phyloP scores from a whole-genome alignment of 306 rosid species.

The Albizia julibrissin region DNA sequence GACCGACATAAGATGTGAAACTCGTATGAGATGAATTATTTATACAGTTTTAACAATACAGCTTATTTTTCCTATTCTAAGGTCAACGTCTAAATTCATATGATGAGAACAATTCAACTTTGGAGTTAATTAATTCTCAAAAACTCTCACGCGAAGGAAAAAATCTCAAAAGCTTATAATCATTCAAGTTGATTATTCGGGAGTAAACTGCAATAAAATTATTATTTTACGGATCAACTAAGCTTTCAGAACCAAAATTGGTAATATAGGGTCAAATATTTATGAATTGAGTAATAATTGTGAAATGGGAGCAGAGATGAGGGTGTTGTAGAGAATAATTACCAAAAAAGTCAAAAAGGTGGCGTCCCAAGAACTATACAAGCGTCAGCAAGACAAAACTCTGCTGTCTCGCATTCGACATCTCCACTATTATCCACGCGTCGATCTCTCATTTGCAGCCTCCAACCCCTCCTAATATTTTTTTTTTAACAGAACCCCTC shows the following conservation, averaged over 20 bases:
- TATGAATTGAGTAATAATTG: neutral
- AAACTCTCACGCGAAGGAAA: neutral
- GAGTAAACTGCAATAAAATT: neutral
- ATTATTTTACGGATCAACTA: neutral
- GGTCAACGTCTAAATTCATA: neutral
- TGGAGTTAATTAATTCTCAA: neutral
- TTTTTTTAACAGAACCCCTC: too few species aligned
- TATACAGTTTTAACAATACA: neutral
- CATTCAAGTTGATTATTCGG: neutral
- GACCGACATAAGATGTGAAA: neutral
- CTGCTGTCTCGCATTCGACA: constrained; percentile 55
- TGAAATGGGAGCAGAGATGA: constrained; percentile 3
- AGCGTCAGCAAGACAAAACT: constrained; percentile 62
- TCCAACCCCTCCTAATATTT: neutral
- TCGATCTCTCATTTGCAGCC: neutral
- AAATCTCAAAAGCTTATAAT: neutral
- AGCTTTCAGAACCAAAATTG: neutral
- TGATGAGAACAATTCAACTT: neutral
- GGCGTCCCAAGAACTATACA: constrained; percentile 57
- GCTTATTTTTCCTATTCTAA: neutral
- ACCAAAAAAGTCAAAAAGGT: constrained; percentile 57
- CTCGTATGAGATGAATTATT: neutral
- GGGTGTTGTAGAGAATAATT: constrained; percentile 24
- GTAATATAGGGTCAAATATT: neutral
- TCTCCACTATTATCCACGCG: constrained; percentile 41